These are phyloP conservation scores for Pseudogymnoascus sp. DNA, from an alignment of 2,329 filamentous ascomycete species.

Conservation along the genomic window DNA sequence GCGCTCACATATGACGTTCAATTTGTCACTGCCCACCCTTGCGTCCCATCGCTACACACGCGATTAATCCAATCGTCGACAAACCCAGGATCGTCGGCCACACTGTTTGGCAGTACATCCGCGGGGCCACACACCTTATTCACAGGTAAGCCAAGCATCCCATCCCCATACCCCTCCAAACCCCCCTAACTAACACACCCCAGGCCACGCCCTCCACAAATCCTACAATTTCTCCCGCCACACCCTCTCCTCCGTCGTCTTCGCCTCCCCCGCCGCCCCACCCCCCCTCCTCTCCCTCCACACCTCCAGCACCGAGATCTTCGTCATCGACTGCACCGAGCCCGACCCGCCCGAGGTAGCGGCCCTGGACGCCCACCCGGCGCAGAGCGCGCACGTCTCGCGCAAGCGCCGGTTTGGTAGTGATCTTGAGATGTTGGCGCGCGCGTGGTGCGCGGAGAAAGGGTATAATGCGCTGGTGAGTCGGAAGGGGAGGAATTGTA, in stretches of 20 bases:
- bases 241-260: conserved; percentile 49
- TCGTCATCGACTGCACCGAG: conserved; percentile 55
- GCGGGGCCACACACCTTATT: conserved; percentile 19
- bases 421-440: conserved; percentile 61
- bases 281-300: conserved; percentile 22
- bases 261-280: conserved; percentile 15
- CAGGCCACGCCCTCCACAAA: conserved; percentile 57
- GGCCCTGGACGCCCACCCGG: conserved; percentile 9
- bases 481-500: conserved; percentile 57
- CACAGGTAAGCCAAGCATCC: conserved; percentile 33
- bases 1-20: conserved; percentile 49
- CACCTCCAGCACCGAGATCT: conserved; percentile 34
- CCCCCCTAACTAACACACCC: neutral
- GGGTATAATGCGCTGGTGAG: conserved; percentile 69
- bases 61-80: conserved; percentile 51
- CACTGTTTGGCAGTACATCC: conserved; percentile 30
- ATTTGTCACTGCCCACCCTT: conserved; percentile 60
- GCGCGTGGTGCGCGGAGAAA: conserved; percentile 65
- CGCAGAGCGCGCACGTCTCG: neutral
- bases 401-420: conserved; percentile 35
- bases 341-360: conserved; percentile 18
- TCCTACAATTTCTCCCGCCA: conserved; percentile 53
- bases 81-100: conserved; percentile 51
- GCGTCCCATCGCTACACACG: conserved; percentile 48
- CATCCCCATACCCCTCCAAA: neutral